phyloP scores from a whole-genome alignment of 345 rosid species.

The Camelina hispida region DNA sequence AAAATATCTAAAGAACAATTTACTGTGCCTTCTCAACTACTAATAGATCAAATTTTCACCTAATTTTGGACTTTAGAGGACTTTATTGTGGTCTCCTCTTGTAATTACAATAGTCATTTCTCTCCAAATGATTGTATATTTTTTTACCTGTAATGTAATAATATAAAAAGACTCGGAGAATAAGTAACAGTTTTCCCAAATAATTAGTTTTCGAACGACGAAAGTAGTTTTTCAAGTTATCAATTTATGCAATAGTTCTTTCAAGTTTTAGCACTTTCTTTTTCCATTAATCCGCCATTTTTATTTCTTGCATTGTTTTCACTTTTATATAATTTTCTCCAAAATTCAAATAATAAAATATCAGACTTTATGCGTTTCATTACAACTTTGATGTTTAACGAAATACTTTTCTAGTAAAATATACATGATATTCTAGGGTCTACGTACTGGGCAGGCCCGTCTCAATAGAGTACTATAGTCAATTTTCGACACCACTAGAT shows the following conservation, averaged over 20 bases:
- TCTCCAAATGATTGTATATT: slow-evolving; percentile 9
- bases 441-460: not conserved
- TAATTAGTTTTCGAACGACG: not conserved
- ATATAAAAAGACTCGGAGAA: not conserved
- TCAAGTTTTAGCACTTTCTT: not conserved
- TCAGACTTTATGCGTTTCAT: slow-evolving; percentile 8
- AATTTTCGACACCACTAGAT: slow-evolving; percentile 21
- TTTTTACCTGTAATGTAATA: not conserved
- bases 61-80: slow-evolving; percentile 39
- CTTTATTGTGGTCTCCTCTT: not conserved
- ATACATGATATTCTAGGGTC: slow-evolving; percentile 2
- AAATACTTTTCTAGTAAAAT: not conserved
- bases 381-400: not conserved
- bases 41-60: slow-evolving; percentile 35
- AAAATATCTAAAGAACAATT: slow-evolving; percentile 21
- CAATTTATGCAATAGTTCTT: not conserved
- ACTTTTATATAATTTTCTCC: not conserved
- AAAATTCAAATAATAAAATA: slow-evolving; percentile 6
- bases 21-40: slow-evolving; percentile 40
- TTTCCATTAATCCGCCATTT: not conserved
- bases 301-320: not conserved
- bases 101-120: slow-evolving; percentile 18
- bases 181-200: not conserved
- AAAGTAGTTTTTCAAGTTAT: not conserved
- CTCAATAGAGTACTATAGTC: not conserved